Evolutionary conservation across 1,284 basidiomycete genomes (phyloP), one percentile per base, ranked within the genome.

Genomic region (Lentinus polychrous): DNA sequence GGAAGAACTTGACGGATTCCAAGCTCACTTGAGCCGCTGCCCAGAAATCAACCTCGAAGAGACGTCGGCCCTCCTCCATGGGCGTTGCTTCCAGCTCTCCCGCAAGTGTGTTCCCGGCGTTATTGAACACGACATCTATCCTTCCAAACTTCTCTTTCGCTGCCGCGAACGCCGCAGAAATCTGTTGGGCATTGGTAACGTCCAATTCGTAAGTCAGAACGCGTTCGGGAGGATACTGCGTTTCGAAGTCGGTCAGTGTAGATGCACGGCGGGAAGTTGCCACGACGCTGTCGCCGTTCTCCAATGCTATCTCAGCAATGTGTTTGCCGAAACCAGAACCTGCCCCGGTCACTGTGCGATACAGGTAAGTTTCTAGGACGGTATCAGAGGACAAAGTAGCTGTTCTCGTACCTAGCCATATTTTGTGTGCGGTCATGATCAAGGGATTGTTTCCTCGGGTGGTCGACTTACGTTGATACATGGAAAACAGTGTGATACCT

Each of bases 171-270:
- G 62, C 37, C 11, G n/a, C 22, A 1, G 39, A 38, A 18, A 68
- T 60, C 15, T 68, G 58, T 12, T 49, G 55, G 33, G 39, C 48
- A 2, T 62, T 50, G 24, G 60, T 67, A 43, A 75, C 70, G 52
- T 75, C 73, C 23, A 74, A 48, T 41, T 62, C 57, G 46, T 69
- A 47, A 10, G 69, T 58, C 15, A 74, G 59, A 2, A 76, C 64
- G 15, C 57, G 52, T 22, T 51, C 45, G 1, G 41, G 7, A 8
- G 55, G 15, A 38, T 57, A 55, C 37, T 52, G 43, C 2, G 50
- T 38, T 20, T 41, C 18, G 36, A 66, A 64, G 15, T 53, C 51
- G 8, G 42, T 45, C 8, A 65, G 57, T 0, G 49, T 52, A 5
- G 56, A 40, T 0, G 63, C 61, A 1, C 50, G 60, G 14, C 65